Percentiles rank a stretch among this genome's conserved stretches.
Conservation (phyloP, 2,329 filamentous ascomycete genomes). For the Epichloe hybrida region DNA sequence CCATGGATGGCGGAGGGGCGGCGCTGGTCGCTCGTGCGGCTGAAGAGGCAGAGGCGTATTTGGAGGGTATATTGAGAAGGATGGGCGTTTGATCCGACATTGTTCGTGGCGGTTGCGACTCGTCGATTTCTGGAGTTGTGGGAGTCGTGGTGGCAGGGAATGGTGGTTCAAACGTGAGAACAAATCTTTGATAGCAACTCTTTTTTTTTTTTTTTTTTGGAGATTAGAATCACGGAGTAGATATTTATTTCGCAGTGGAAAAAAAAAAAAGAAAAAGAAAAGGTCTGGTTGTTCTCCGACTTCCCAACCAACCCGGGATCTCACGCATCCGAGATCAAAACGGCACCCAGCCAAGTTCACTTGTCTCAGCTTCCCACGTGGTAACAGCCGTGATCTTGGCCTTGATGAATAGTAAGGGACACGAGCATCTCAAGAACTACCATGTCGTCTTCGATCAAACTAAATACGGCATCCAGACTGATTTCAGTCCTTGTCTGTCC, state of each 20-base stretch:
- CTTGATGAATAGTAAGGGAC: too few species aligned
- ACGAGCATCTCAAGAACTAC: too few species aligned
- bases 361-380: too few species aligned
- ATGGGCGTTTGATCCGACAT: conserved; percentile 11
- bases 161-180: not conserved
- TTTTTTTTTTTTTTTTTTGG: too few species aligned
- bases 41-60: conserved; percentile 26
- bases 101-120: conserved; percentile 1
- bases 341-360: not conserved
- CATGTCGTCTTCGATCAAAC: too few species aligned
- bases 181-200: too few species aligned
- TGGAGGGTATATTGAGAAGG: conserved; percentile 28
- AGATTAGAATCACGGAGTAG: not conserved
- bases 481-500: too few species aligned
- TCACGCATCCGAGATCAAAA: conserved; percentile 2
- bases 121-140: not conserved
- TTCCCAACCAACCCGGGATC: conserved; percentile 1
- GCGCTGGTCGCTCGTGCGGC: conserved; percentile 12
- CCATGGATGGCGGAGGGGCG: conserved; percentile 32
- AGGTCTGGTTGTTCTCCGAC: too few species aligned
- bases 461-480: too few species aligned
- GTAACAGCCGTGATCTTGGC: too few species aligned
- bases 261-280: too few species aligned
- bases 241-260: not conserved
- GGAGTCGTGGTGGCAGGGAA: not conserved